A percentile compares a stretch with the other conserved stretches of the same genome.
Conservation (phyloP, 1,284 basidiomycete species). For the Cutaneotrichosporon daszewskae region DNA sequence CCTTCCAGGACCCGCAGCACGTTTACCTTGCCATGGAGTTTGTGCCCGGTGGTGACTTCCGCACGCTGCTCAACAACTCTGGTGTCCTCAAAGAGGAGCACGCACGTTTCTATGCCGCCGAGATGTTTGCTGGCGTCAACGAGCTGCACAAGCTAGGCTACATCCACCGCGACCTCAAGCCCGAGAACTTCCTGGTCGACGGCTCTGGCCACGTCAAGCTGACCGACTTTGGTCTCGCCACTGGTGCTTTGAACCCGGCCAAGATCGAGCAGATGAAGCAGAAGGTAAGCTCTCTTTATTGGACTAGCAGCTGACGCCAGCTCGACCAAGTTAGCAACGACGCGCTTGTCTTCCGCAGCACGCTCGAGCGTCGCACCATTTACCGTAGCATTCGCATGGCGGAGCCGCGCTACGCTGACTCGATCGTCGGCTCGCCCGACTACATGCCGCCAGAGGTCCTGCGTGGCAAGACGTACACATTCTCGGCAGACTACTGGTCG, state of each 20-base stretch:
- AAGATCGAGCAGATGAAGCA: slow-evolving; percentile 91
- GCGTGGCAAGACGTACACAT: slow-evolving; percentile 88
- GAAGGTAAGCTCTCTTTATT: slow-evolving; percentile 56
- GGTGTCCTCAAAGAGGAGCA: slow-evolving; percentile 94
- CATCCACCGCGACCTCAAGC: slow-evolving; percentile 91
- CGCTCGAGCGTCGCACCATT: slow-evolving; percentile 88
- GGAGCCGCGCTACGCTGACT: slow-evolving; percentile 92
- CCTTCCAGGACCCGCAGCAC: slow-evolving; percentile 81
- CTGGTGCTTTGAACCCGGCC: slow-evolving; percentile 89
- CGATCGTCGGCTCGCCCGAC: slow-evolving; percentile 96
- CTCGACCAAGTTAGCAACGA: slow-evolving; percentile 96
- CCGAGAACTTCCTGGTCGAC: slow-evolving; percentile 98
- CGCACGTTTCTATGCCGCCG: slow-evolving; percentile 87
- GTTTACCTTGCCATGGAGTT: slow-evolving; percentile 99
- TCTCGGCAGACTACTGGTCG: slow-evolving; percentile 97
- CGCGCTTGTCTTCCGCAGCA: slow-evolving; percentile 82
- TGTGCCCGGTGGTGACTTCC: slow-evolving; percentile 92
- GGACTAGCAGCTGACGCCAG: slow-evolving; percentile 45
- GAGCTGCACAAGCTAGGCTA: slow-evolving; percentile 93
- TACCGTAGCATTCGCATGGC: slow-evolving; percentile 88
- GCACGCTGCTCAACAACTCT: slow-evolving; percentile 90
- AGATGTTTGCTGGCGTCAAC: slow-evolving; percentile 89
- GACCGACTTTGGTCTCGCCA: slow-evolving; percentile 96
- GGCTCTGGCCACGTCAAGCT: slow-evolving; percentile 94
- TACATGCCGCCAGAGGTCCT: slow-evolving; percentile 79